These are phyloP conservation scores for Alternaria sp. DNA, from an alignment of 2,329 filamentous ascomycete species.

Conservation along the genomic window DNA sequence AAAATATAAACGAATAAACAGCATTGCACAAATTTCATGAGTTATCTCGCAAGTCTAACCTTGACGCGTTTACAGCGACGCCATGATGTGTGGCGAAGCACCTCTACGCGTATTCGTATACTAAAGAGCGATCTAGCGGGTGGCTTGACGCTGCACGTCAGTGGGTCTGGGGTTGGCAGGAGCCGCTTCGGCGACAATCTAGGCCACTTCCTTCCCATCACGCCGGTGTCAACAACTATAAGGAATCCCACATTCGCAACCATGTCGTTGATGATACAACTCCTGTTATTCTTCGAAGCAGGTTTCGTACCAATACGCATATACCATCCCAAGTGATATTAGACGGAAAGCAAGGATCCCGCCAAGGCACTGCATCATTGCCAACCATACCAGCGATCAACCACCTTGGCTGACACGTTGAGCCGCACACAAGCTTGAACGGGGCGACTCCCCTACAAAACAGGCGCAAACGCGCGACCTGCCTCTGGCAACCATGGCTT, in stretches of 20 bases:
- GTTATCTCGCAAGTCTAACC: constrained; percentile 2
- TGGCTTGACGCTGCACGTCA: constrained; percentile 13
- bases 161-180: constrained; percentile 18
- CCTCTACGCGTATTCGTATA: constrained; percentile 10
- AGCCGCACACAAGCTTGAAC: constrained; percentile 11
- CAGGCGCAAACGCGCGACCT: not conserved
- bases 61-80: not conserved
- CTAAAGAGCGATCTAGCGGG: constrained; percentile 3
- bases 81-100: not conserved
- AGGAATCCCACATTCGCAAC: constrained; percentile 8
- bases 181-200: constrained; percentile 12
- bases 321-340: constrained; percentile 7
- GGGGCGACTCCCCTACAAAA: constrained; percentile 12
- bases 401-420: constrained; percentile 24
- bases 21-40: not conserved
- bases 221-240: constrained; percentile 9
- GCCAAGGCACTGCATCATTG: constrained; percentile 25
- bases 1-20: not conserved
- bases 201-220: constrained; percentile 9
- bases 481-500: constrained; percentile 29
- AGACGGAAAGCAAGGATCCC: constrained; percentile 22
- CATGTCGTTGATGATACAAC: constrained; percentile 8
- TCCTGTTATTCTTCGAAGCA: constrained; percentile 11
- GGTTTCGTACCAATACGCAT: constrained; percentile 9
- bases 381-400: constrained; percentile 19